Conservation (phyloP, 2,329 filamentous ascomycete genomes). For the Claviceps digitariae region DNA sequence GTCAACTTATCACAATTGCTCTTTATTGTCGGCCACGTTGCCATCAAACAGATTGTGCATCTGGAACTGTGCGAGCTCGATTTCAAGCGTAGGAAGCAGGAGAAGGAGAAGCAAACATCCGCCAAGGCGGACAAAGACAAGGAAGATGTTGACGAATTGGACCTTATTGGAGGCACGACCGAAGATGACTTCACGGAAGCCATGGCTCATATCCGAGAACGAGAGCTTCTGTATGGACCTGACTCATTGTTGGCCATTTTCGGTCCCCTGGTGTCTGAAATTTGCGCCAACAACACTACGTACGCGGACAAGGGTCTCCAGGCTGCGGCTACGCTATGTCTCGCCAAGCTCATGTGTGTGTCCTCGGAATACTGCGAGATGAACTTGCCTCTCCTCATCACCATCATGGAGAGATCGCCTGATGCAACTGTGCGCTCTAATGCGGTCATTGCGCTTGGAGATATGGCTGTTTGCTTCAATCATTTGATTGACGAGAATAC, state of each 20-base stretch:
- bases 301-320: conserved; percentile 86
- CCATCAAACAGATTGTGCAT: conserved; percentile 98
- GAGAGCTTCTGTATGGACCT: conserved; percentile 69
- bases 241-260: conserved; percentile 80
- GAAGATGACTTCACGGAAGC: conserved; percentile 87
- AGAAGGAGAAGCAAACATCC: conserved; percentile 57
- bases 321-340: conserved; percentile 81
- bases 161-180: conserved; percentile 91
- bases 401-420: conserved; percentile 88
- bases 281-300: conserved; percentile 86
- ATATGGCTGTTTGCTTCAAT: conserved; percentile 99
- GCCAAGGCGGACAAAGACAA: conserved; percentile 37
- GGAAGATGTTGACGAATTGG: conserved; percentile 69
- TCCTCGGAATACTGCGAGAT: conserved; percentile 91
- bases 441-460: conserved; percentile 88
- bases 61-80: conserved; percentile 94
- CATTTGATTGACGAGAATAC: conserved; percentile 99
- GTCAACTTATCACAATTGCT: conserved; percentile 77
- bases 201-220: conserved; percentile 70
- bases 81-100: conserved; percentile 91
- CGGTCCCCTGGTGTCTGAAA: conserved; percentile 80
- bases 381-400: conserved; percentile 87
- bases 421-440: conserved; percentile 91
- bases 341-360: conserved; percentile 98
- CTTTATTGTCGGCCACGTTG: conserved; percentile 91